A percentile compares a stretch with the other conserved stretches of the same genome.
Conservation (phyloP, 148 eudicot genomes). For the Talinum fruticosum region DNA sequence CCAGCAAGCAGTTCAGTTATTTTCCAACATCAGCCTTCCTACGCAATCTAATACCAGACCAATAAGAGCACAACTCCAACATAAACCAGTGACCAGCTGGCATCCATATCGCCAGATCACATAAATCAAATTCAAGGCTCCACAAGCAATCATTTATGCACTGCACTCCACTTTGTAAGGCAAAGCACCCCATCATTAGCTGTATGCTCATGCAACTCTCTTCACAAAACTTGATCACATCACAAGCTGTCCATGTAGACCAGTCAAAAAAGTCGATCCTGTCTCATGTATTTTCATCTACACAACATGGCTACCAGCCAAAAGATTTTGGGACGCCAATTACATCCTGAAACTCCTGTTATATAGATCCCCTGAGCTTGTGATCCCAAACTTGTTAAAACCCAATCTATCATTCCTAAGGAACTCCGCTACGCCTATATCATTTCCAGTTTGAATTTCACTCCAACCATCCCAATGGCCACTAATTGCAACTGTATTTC, state of each 20-base stretch:
- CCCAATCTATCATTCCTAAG: constrained; percentile 65
- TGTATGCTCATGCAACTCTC: constrained; percentile 17
- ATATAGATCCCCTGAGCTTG: constrained; percentile 61
- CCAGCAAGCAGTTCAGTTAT: constrained; percentile 20
- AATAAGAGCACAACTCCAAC: constrained; percentile 22
- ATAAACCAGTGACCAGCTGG: constrained; percentile 14
- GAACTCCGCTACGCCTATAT: constrained; percentile 45
- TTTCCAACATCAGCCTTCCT: constrained; percentile 24
- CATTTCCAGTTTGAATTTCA: constrained; percentile 40
- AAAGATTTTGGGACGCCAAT: constrained; percentile 22
- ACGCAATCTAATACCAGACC: constrained; percentile 18
- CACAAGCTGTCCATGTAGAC: constrained; percentile 19
- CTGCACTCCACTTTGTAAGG: constrained; percentile 19
- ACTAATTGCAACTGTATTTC: constrained; percentile 50
- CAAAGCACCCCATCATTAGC: constrained; percentile 23
- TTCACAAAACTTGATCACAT: constrained; percentile 17
- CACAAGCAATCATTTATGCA: constrained; percentile 13
- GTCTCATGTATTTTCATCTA: constrained; percentile 24
- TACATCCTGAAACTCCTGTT: constrained; percentile 75
- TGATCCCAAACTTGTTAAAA: constrained; percentile 63
- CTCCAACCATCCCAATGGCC: constrained; percentile 71
- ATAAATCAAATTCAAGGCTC: constrained; percentile 7
- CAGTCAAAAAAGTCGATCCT: constrained; percentile 14
- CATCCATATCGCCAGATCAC: constrained; percentile 22
- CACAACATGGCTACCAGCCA: constrained; percentile 17